Percentiles rank a stretch among this genome's conserved stretches.
Conservation (phyloP, 345 rosid species). For the Heritiera littoralis region DNA sequence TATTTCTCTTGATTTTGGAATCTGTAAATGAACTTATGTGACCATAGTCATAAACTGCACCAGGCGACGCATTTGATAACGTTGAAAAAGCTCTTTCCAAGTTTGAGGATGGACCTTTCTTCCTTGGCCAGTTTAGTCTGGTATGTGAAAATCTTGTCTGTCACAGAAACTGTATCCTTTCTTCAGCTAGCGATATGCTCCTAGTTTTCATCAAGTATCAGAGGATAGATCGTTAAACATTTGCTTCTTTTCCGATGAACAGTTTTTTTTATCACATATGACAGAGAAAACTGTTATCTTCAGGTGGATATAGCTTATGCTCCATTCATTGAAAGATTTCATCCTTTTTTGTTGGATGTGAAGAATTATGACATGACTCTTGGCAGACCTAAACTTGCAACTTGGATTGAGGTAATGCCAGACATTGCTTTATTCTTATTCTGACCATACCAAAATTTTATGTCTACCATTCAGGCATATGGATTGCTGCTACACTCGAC, state of each 20-base stretch:
- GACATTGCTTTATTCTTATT: constrained; percentile 1
- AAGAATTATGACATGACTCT: constrained; percentile 56
- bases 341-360: constrained; percentile 50
- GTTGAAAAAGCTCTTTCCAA: constrained; percentile 68
- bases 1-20: constrained; percentile 5
- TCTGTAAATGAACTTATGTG: neutral
- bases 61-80: constrained; percentile 68
- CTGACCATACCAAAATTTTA: neutral
- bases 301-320: constrained; percentile 81
- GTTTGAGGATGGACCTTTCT: constrained; percentile 74
- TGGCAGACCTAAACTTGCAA: constrained; percentile 67
- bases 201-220: neutral
- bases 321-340: constrained; percentile 73
- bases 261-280: neutral
- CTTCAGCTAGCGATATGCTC: neutral
- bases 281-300: neutral
- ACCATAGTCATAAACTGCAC: neutral
- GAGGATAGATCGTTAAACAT: neutral
- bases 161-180: neutral
- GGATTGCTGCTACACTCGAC: neutral
- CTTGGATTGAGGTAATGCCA: constrained; percentile 71
- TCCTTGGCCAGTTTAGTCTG: constrained; percentile 75
- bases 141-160: constrained; percentile 32
- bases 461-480: neutral
- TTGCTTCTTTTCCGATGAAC: neutral